A percentile compares a stretch with the other conserved stretches of the same genome.
Conservation (phyloP, 805 yeast species). For the Ogataea siamensis region DNA sequence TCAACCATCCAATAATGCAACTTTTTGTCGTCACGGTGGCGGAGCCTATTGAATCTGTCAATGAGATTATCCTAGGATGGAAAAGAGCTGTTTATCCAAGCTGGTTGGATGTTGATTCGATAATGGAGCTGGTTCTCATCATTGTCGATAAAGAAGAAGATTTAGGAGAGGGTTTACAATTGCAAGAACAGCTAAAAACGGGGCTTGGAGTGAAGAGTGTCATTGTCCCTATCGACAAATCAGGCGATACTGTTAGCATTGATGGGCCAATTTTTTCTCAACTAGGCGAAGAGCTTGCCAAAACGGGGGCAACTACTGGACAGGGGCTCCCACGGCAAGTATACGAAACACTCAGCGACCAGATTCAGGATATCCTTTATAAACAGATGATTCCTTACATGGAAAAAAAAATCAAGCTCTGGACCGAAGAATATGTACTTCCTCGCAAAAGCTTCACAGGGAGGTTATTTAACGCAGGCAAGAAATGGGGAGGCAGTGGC, state of each 20-base stretch:
- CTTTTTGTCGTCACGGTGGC: slow-evolving; percentile 60
- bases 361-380: slow-evolving; percentile 46
- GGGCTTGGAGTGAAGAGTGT: slow-evolving; percentile 23
- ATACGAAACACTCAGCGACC: slow-evolving; percentile 33
- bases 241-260: slow-evolving; percentile 12
- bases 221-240: slow-evolving; percentile 18
- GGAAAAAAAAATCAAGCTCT: slow-evolving; percentile 73
- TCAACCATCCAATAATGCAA: slow-evolving; percentile 82
- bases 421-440: slow-evolving; percentile 81
- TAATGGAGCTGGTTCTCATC: slow-evolving; percentile 50
- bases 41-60: slow-evolving; percentile 55
- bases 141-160: slow-evolving; percentile 49
- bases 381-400: slow-evolving; percentile 71
- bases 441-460: slow-evolving; percentile 78
- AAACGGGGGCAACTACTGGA: slow-evolving; percentile 4
- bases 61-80: slow-evolving; percentile 54
- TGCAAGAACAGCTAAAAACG: slow-evolving; percentile 33
- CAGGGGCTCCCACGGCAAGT: slow-evolving; percentile 17
- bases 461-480: slow-evolving; percentile 61
- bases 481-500: slow-evolving; percentile 46
- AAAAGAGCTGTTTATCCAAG: slow-evolving; percentile 50
- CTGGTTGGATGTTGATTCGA: slow-evolving; percentile 64
- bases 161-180: slow-evolving; percentile 36
- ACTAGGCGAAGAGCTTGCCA: slow-evolving; percentile 47
- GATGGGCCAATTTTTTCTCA: slow-evolving; percentile 36